phyloP scores from a whole-genome alignment of 805 yeast genomes.

The Candida sithepensis region DNA sequence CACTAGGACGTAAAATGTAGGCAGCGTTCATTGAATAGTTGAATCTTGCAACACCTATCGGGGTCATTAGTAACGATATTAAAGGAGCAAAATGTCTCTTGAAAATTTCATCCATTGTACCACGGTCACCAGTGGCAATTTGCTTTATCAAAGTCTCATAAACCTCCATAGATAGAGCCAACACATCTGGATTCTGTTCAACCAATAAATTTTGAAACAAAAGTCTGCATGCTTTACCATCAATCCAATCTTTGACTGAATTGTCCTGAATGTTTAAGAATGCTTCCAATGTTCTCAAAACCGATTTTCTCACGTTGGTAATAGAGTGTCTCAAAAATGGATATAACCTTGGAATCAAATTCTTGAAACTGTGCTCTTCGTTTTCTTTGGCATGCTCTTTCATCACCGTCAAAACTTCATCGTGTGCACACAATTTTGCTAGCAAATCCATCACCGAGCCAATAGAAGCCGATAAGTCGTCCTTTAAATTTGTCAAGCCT shows the following conservation, averaged over 20 bases:
- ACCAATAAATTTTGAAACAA: constrained; percentile 83
- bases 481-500: constrained; percentile 77
- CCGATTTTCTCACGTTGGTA: constrained; percentile 85
- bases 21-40: constrained; percentile 78
- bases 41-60: constrained; percentile 89
- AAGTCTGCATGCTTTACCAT: constrained; percentile 67
- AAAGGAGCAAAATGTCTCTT: constrained; percentile 56
- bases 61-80: constrained; percentile 76
- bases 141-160: constrained; percentile 55
- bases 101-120: constrained; percentile 51
- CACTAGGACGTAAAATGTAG: constrained; percentile 79
- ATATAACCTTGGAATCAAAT: constrained; percentile 82
- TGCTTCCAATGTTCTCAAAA: constrained; percentile 72
- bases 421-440: constrained; percentile 81
- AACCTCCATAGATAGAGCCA: constrained; percentile 58
- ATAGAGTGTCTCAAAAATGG: constrained; percentile 95
- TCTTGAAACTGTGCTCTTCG: constrained; percentile 58
- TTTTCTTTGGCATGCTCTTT: constrained; percentile 53
- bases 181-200: constrained; percentile 79
- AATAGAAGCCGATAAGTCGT: constrained; percentile 90
- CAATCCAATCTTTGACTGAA: constrained; percentile 63
- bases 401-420: constrained; percentile 70
- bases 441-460: constrained; percentile 94
- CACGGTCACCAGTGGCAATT: constrained; percentile 29
- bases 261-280: constrained; percentile 56